Base-by-base conservation (phyloP, 2,329 filamentous ascomycete species). In the Ophiocordyceps camponoti-leonardi region DNA sequence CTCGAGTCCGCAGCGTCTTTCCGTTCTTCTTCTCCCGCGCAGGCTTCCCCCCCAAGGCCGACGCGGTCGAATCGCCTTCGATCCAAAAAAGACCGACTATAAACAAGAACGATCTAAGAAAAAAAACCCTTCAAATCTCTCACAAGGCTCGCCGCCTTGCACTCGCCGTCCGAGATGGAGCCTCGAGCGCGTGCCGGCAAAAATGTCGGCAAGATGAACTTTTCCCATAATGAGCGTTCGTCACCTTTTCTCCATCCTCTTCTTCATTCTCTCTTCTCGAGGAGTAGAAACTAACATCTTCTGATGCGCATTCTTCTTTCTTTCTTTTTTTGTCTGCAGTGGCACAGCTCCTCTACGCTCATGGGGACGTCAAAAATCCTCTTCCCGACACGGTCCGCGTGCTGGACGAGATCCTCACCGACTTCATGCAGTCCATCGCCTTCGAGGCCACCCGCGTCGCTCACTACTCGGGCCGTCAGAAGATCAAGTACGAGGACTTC, bases 401-500 rank as follows among this genome's bases (percentile, higher is more conserved):
- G 44, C 80, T 96, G 44, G 92, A 96, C 69, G 88, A 95, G 66
- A 90, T 96, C 54, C 78, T 94, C 49, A 94, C 88, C 50, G 92
- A 96, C 68, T 95, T 94, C 69, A 86, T 96, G 60, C 86, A 94
- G 60, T 86, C 92, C 61, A 81, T 92, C 46, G 90, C 85, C 64
- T 92, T 94, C 67, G 82, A 86, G 58, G 90, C 92, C 4, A 86
- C 87, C 5, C 79, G 85, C 41, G 81, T 82, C 45, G 92, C 92
- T 1, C 80, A 85, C 61, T 86, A 94, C 63, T 80, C 84, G 2
- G 83, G 87, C 0, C 83, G 92, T 2, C 86, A 94, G 56, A 98
- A 98, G 67, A 87, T 98, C 66, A 98, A 98, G 63, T 85, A 94
- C 56, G 90, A 95, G 57, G 92, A 98, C 64, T 94, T 98, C 67